phyloP scores from a whole-genome alignment of 2,329 filamentous ascomycete species.

The Periconia sp. region DNA sequence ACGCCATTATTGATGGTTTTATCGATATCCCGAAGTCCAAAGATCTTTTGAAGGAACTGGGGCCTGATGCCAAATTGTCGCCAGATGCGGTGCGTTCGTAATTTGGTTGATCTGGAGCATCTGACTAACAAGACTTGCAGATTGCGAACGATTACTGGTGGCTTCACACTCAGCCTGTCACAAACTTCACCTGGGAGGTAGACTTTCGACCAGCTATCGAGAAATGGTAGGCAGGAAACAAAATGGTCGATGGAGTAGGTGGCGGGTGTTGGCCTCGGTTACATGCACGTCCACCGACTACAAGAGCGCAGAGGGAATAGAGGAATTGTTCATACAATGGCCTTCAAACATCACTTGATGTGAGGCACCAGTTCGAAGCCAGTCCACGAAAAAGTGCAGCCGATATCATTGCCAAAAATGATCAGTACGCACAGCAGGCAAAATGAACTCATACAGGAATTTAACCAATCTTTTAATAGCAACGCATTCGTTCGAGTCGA shows the following conservation, averaged over 20 bases:
- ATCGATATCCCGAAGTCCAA: slow-evolving; percentile 81
- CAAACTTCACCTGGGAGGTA: slow-evolving; percentile 80
- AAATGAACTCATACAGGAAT: too few species aligned
- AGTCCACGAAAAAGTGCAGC: too few species aligned
- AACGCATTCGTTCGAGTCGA: too few species aligned
- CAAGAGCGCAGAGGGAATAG: too few species aligned
- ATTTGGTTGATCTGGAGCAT: slow-evolving; percentile 1
- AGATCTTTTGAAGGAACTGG: slow-evolving; percentile 61
- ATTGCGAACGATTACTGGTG: slow-evolving; percentile 89
- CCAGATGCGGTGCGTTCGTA: slow-evolving; percentile 73
- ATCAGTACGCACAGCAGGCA: too few species aligned
- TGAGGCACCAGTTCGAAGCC: too few species aligned
- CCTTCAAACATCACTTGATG: too few species aligned
- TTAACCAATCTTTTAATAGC: too few species aligned
- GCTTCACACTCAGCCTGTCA: slow-evolving; percentile 78
- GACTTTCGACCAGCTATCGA: slow-evolving; percentile 81
- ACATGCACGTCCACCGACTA: too few species aligned
- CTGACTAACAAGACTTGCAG: slow-evolving; percentile 49
- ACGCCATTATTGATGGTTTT: slow-evolving; percentile 81
- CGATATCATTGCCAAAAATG: too few species aligned
- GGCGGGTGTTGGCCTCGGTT: background rate
- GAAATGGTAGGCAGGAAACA: slow-evolving; percentile 68
- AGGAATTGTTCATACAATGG: too few species aligned
- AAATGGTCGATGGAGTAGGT: background rate
- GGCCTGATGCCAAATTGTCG: slow-evolving; percentile 71